Base-by-base conservation (phyloP, 345 rosid species). In the Linum tenue region DNA sequence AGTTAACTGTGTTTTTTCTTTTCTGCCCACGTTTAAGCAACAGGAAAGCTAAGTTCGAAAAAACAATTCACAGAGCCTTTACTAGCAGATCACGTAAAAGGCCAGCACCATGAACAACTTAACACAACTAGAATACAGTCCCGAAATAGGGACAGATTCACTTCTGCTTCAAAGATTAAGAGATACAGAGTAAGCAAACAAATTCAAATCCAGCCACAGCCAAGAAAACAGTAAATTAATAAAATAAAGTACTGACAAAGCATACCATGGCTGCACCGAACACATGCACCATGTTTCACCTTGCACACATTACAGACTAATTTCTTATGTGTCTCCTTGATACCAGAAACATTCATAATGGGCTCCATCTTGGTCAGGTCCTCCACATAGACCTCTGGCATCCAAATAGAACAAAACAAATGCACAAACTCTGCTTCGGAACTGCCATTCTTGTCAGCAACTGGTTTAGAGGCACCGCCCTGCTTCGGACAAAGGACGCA, bases 221-320 rank as follows among this genome's bases (percentile, higher is more conserved):
- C 31, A 22, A 22, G 31, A 22, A 22, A 22, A 77, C 8, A 57
- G 71, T 57, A 62, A 40, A 39, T 53, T 31, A 63, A 59, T 50
- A 43, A 68, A 72, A 62, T 31, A 60, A 62, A 62, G 64, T 55
- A 79, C 80, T 68, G 77, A 76, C 79, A 73, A 64, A 58, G 78
- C 97, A 80, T 88, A 94, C 99, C 99, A 82, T 90, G 87, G 83
- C 99, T 86, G 82, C 99, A 94, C 59, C 88, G 87, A 70, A 94
- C 80, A 81, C 95, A 90, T 65, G 86, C 80, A 63, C 99, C 99
- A 73, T 60, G 70, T 75, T 90, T 90, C 82, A 82, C 84, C 83
- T 84, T 94, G 97, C 99, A 94, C 66, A 94, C 51, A 57, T 79
- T 88, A 71, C 99, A 94, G 42, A 83, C 73, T 63, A 83, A 73